phyloP scores from a whole-genome alignment of 2,329 filamentous ascomycete genomes.

The Clarireedia hainanense region DNA sequence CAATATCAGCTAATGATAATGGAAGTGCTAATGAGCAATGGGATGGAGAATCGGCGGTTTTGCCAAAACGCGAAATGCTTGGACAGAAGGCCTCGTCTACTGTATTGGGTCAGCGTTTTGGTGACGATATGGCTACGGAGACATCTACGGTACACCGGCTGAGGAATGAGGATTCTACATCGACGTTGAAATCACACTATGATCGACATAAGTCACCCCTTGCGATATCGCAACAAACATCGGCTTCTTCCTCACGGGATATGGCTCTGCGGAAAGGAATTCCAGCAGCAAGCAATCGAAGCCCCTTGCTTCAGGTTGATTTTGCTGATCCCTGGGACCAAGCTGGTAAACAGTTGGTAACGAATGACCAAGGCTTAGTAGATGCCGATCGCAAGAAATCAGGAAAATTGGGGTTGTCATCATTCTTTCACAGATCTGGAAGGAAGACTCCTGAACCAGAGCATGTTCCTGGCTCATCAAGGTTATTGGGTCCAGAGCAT shows the following conservation, averaged over 20 bases:
- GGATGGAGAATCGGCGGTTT: constrained; percentile 22
- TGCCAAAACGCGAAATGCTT: constrained; percentile 26
- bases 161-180: constrained; percentile 34
- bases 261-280: constrained; percentile 32
- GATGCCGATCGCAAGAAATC: constrained; percentile 23
- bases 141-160: constrained; percentile 28
- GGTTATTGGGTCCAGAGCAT: constrained; percentile 7
- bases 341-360: background rate
- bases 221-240: constrained; percentile 35
- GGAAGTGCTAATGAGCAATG: constrained; percentile 20
- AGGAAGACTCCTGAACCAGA: constrained; percentile 12
- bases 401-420: constrained; percentile 24
- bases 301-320: constrained; percentile 23
- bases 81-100: constrained; percentile 39
- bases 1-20: constrained; percentile 18
- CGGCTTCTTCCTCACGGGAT: constrained; percentile 34
- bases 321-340: constrained; percentile 4
- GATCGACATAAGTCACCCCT: constrained; percentile 35
- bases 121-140: constrained; percentile 30
- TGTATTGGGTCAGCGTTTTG: constrained; percentile 33
- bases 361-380: background rate
- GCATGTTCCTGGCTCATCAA: constrained; percentile 8
- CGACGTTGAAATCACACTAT: constrained; percentile 39
- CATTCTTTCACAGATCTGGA: constrained; percentile 23
- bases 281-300: constrained; percentile 23